Conservation (phyloP, 176 grass and related monocot genomes). For the Oryza brachyantha region DNA sequence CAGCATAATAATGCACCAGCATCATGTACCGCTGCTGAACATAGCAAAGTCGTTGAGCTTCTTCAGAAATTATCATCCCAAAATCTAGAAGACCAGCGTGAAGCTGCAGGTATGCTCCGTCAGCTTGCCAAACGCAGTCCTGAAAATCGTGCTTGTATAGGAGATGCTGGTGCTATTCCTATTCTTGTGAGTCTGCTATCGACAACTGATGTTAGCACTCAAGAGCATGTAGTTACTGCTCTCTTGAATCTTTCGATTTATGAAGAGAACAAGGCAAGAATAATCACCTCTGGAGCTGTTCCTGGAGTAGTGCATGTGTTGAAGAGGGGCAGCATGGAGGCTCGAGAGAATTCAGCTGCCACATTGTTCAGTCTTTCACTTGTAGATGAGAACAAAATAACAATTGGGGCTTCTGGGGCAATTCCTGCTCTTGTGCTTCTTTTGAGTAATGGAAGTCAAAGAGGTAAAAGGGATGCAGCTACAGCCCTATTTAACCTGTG, state of each 20-base stretch:
- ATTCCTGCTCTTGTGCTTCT: constrained; percentile 79
- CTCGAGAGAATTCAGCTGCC: constrained; percentile 92
- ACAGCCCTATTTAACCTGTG: constrained; percentile 84
- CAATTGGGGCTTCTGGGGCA: constrained; percentile 69
- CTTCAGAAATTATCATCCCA: constrained; percentile 76
- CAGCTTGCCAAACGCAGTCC: constrained; percentile 80
- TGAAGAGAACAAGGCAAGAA: constrained; percentile 87
- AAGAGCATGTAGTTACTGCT: constrained; percentile 86
- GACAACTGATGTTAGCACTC: constrained; percentile 62
- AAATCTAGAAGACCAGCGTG: constrained; percentile 63
- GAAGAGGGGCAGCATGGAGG: constrained; percentile 92
- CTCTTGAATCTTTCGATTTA: constrained; percentile 92
- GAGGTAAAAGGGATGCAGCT: constrained; percentile 85
- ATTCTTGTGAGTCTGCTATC: constrained; percentile 75
- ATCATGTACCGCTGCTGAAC: constrained; percentile 63
- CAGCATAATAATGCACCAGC: constrained; percentile 40
- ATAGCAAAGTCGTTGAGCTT: constrained; percentile 70
- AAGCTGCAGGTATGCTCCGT: constrained; percentile 70
- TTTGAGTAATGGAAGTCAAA: constrained; percentile 66
- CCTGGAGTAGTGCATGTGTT: constrained; percentile 76
- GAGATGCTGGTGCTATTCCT: constrained; percentile 83
- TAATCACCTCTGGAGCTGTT: constrained; percentile 68
- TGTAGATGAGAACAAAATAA: constrained; percentile 87
- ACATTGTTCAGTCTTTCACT: constrained; percentile 92
- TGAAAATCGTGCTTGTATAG: constrained; percentile 87